These are phyloP conservation scores for Dillenia suffruticosa DNA, from an alignment of 164 flowering plant species.

Conservation along the genomic window DNA sequence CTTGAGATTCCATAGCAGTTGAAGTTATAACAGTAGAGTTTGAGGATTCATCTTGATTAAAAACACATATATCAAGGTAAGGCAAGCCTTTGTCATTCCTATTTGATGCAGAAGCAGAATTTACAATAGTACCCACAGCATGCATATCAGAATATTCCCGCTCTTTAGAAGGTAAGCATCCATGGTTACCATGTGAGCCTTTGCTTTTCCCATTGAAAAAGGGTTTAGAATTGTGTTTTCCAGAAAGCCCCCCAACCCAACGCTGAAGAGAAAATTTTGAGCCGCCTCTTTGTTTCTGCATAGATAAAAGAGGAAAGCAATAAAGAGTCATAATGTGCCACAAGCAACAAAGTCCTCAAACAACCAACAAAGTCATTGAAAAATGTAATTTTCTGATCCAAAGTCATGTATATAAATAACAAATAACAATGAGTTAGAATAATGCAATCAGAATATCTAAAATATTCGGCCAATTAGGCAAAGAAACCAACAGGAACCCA, in stretches of 20 bases:
- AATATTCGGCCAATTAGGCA: neutral
- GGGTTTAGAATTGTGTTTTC: conserved; percentile 30
- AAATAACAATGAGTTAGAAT: conserved; percentile 1
- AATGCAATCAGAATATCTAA: neutral
- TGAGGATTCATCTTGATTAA: conserved; percentile 23
- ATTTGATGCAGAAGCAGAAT: conserved; percentile 15
- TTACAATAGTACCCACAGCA: conserved; percentile 11
- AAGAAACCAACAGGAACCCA: too few species aligned
- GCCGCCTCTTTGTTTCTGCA: conserved; percentile 70
- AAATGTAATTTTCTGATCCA: neutral
- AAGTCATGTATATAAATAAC: neutral
- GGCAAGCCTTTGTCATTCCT: conserved; percentile 22
- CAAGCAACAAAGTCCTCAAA: neutral
- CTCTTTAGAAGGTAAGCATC: conserved; percentile 21
- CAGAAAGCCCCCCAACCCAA: conserved; percentile 52
- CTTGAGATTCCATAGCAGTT: conserved; percentile 7
- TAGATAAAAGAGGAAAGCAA: conserved; percentile 11
- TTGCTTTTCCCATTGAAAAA: conserved; percentile 21
- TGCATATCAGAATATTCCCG: conserved; percentile 12
- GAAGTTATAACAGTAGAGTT: conserved; percentile 4
- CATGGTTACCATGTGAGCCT: conserved; percentile 15
- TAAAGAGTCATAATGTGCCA: conserved; percentile 2
- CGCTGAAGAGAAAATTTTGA: conserved; percentile 58
- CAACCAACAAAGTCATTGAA: neutral
- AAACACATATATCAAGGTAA: conserved; percentile 29